Conservation (phyloP, 2,329 filamentous ascomycete species). For the Plenodomus lindquistii region DNA sequence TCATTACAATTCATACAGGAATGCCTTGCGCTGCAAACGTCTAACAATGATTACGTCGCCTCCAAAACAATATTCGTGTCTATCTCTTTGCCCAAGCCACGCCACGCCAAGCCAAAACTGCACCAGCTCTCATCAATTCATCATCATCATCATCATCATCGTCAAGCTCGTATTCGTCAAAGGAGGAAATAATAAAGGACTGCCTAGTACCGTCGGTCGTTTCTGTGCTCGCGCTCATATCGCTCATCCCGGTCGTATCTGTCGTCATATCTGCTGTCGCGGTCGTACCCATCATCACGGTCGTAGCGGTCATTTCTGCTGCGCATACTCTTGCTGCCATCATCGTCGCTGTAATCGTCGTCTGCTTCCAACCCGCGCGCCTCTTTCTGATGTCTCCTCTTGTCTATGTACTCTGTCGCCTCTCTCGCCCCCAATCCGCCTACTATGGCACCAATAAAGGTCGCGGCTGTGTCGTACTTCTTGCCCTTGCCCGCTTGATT, state of each 20-base stretch:
- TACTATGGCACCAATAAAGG: constrained; percentile 40
- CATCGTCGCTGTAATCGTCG: constrained; percentile 5
- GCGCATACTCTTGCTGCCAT: constrained; percentile 20
- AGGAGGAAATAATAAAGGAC: background rate
- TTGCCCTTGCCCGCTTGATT: constrained; percentile 27
- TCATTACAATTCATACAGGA: background rate
- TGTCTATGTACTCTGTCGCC: constrained; percentile 28
- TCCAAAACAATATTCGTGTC: background rate
- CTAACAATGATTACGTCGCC: background rate
- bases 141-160: no score
- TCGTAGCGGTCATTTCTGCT: constrained; percentile 6
- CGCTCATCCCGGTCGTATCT: background rate
- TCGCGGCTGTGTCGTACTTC: constrained; percentile 34
- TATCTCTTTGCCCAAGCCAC: background rate
- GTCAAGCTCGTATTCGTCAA: constrained; percentile 1
- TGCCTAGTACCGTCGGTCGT: constrained; percentile 3
- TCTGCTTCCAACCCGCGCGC: constrained; percentile 13
- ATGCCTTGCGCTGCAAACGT: background rate
- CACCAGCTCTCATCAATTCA: no score
- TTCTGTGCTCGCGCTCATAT: background rate
- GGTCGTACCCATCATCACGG: constrained; percentile 3
- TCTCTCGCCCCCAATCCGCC: constrained; percentile 40
- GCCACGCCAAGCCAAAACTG: background rate
- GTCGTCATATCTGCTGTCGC: background rate
- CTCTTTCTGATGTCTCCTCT: constrained; percentile 9